These are phyloP conservation scores for sweet orange (Citrus sinensis) DNA, from an alignment of 345 rosid species.

Conservation along the genomic window DVS_A1.0 CM039162.1:5643501-5644000, in stretches of 20 bases:
- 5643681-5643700: slow-evolving; percentile 5
- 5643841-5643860: not conserved
- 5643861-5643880: not conserved
- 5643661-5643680: not conserved
- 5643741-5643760: not conserved
- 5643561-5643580: not conserved
- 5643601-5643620: slow-evolving; percentile 12
- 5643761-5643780: slow-evolving; percentile 4
- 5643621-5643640: not conserved
- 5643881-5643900: not conserved
- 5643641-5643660: slow-evolving; percentile 23
- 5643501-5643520: not conserved
- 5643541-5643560: slow-evolving; percentile 5
- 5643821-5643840: not conserved
- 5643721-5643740: not conserved
- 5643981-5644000: not conserved
- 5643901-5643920: not conserved
- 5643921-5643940: not conserved
- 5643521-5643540: not conserved
- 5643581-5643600: slow-evolving; percentile 11
- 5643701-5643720: not conserved
- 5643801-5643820: not conserved
- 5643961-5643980: not conserved
- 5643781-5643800: not conserved
- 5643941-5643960: not conserved